Conservation (phyloP, 176 grass and related monocot species). For the Chrysopogon serrulatus region DNA sequence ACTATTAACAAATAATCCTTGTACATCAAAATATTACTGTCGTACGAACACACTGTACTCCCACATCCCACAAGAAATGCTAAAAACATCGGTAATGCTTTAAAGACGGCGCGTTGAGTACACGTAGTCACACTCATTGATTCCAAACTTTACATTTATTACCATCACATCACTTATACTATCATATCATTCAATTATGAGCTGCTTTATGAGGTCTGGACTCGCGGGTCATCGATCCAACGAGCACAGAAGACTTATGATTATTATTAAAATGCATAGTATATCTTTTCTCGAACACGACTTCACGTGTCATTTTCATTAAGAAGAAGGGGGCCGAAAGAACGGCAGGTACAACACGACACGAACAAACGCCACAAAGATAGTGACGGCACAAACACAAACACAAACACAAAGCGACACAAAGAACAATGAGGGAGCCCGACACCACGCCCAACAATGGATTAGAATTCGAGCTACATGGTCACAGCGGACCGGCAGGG, state of each 20-base stretch:
- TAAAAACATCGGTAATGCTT: not conserved
- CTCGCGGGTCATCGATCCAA: not conserved
- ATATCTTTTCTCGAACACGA: too few relatives aligned
- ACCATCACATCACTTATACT: not conserved
- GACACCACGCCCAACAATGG: too few relatives aligned
- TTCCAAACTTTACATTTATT: not conserved
- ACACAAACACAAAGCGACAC: too few relatives aligned
- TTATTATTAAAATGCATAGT: not conserved
- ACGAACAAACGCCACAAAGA: too few relatives aligned
- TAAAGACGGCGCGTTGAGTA: not conserved
- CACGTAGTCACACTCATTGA: not conserved
- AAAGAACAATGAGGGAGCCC: too few relatives aligned
- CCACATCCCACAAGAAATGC: not conserved
- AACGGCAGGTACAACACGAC: too few relatives aligned
- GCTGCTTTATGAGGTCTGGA: not conserved
- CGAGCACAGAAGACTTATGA: not conserved
- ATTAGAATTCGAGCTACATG: too few relatives aligned
- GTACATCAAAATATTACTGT: not conserved
- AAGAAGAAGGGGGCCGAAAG: too few relatives aligned
- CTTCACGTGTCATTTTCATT: too few relatives aligned
- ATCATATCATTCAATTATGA: constrained; percentile 1
- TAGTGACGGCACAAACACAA: too few relatives aligned
- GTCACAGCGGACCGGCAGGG: too few relatives aligned
- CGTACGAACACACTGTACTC: not conserved
- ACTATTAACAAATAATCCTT: not conserved